Evolutionary conservation across 768 basidiomycete species (phyloP), one percentile per base, ranked within the genome.

Genomic region (Tylopilus sp.): DNA sequence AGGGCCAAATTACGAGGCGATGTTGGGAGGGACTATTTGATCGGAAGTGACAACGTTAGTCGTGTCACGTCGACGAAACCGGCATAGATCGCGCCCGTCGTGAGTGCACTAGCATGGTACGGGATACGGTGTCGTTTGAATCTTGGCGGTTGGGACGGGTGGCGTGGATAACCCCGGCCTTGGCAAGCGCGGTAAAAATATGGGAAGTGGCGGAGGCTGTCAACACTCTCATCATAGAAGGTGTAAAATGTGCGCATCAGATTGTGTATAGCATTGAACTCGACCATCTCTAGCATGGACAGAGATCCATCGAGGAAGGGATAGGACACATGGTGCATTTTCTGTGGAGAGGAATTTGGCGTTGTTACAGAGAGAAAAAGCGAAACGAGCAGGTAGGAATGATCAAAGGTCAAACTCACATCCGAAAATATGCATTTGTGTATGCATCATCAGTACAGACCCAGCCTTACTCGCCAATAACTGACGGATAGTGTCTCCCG

Each of bases 141-240:
- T 53, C 72, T 64, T 30, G 45, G 3, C 72, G 67, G 17, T 57
- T 55, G 0, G 76, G 76, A 16, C 73, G 67, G 13, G 79, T 40
- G 21, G 60, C 53, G 54, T 74, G 74, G 0, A 77, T 76, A 22
- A 74, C 63, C n/a, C n/a, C n/a, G n/a, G 16, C 77, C 72, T 52
- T 79, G 73, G 37, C 69, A 71, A 10, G 78, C 79, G 11, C 73
- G 72, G 17, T 68, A 71, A 56, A 79, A 80, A 76, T 50, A 45
- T 72, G 71, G 6, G 73, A 68, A 26, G 26, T 57, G 50, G 8
- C 64, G 63, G 13, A 68, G 53, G 2, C 13, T 33, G 4, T 63
- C 42, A 25, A 28, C 52, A 2, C 52, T 50, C 25, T 55, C 62
- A 26, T 68, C 66, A 11, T 64, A 45, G 37, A 69, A 79, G 9